Percentiles rank a stretch among this genome's conserved stretches.
Conservation (phyloP, 2,329 filamentous ascomycete species). For the Biscogniauxia sp. region DNA sequence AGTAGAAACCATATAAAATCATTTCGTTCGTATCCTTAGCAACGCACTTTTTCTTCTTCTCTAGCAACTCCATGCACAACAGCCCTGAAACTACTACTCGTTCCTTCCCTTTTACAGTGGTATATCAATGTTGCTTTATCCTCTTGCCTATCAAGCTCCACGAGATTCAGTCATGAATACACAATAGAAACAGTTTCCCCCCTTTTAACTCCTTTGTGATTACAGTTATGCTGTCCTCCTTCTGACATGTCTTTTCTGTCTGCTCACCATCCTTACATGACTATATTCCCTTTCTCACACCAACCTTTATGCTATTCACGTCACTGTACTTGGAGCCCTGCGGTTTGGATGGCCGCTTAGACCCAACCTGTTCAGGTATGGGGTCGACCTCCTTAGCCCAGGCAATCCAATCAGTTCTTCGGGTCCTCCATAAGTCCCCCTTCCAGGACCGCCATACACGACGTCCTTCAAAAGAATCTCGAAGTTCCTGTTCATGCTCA, state of each 20-base stretch:
- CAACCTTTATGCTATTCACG: conserved; percentile 1
- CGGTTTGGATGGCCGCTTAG: conserved; percentile 12
- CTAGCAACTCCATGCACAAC: background rate
- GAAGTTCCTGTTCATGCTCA: conserved; percentile 46
- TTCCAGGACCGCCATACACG: conserved; percentile 58
- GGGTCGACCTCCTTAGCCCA: conserved; percentile 54
- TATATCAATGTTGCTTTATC: background rate
- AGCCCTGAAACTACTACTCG: background rate
- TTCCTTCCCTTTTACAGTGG: background rate
- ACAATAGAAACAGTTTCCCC: background rate
- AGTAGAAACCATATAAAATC: background rate
- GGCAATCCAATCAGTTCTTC: conserved; percentile 52
- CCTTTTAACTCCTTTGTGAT: background rate
- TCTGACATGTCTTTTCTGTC: conserved; percentile 3
- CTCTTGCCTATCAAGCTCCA: background rate
- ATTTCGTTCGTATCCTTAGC: background rate
- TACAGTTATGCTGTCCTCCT: conserved; percentile 2
- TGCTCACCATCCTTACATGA: background rate
- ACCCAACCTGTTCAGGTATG: conserved; percentile 11
- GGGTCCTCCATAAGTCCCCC: conserved; percentile 56
- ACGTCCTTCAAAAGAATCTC: conserved; percentile 53
- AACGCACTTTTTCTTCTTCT: background rate
- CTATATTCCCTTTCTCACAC: background rate
- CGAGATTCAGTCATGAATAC: background rate
- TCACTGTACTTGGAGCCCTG: conserved; percentile 3